phyloP scores from a whole-genome alignment of 129 eudicot genomes.

The Flaveria brownii region DNA sequence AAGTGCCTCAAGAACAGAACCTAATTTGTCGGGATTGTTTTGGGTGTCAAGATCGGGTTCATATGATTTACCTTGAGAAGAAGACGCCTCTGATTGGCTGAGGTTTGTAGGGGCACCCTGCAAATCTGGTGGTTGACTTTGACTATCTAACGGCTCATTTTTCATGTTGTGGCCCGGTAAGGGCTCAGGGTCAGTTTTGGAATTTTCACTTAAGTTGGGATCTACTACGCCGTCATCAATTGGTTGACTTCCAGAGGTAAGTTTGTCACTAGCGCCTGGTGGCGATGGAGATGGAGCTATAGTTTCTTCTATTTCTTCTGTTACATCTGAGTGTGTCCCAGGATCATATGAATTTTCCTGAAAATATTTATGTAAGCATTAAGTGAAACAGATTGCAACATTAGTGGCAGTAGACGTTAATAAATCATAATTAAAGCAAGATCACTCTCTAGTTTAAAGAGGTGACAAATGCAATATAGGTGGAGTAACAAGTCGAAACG shows the following conservation, averaged over 20 bases:
- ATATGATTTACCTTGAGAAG: conserved; percentile 32
- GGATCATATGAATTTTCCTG: conserved; percentile 83
- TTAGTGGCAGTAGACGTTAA: conserved; percentile 11
- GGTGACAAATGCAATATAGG: not conserved
- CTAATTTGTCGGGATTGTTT: conserved; percentile 42
- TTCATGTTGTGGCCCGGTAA: conserved; percentile 28
- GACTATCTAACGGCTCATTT: conserved; percentile 23
- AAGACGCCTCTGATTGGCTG: conserved; percentile 22
- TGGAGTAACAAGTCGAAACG: not conserved
- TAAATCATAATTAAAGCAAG: not conserved
- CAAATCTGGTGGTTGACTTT: conserved; percentile 17
- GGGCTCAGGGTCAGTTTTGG: conserved; percentile 30
- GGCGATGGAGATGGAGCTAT: conserved; percentile 42
- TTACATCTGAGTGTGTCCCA: conserved; percentile 85
- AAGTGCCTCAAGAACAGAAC: conserved; percentile 78
- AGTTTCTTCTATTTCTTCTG: conserved; percentile 71
- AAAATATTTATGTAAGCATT: conserved; percentile 19
- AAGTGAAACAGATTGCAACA: conserved; percentile 1
- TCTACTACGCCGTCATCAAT: conserved; percentile 25
- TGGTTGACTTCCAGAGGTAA: conserved; percentile 36
- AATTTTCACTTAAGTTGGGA: conserved; percentile 31
- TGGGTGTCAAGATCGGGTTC: conserved; percentile 43
- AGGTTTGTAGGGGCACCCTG: conserved; percentile 13
- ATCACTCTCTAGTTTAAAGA: not conserved
- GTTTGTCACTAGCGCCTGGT: conserved; percentile 22